Base-by-base conservation (phyloP, 345 rosid species). In the Gynandropsis gynandra region DNA sequence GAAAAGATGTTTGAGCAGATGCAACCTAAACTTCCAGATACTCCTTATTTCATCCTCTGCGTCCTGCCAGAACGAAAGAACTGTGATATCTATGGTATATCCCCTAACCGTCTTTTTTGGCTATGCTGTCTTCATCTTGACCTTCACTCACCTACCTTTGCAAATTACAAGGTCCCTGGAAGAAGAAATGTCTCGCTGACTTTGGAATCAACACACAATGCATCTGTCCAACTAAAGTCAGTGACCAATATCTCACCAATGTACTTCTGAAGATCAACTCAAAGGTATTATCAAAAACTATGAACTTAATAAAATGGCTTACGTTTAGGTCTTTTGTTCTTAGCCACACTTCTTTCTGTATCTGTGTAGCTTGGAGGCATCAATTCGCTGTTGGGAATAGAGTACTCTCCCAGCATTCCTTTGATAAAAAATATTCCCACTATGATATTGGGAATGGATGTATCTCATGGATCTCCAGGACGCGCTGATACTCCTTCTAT, bases 381-480 rank as follows among this genome's bases (percentile, higher is more conserved):
- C 61, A 92, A 92, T 74, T 92, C 95, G 47, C 72, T 85, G 71
- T 66, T 92, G 75, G 83, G 65, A 50, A 59, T 81, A 16, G 97
- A 87, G 68, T 66, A 40, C 46, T 63, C 80, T 48, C 43, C 55
- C 19, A 43, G 36, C 36, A 67, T 85, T 9, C 93, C 95, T 15
- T 50, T 79, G 59, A 71, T 92, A 59, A 55, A 65, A 60, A 72
- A 78, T 52, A 63, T 74, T 53, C 98, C 97, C 43, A 87, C 97
- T 21, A 64, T 92, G 71, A 92, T 92, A 65, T 69, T 92, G 73
- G 98, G 98, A 27, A 87, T 92, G 93, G 98, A 85, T 75, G 93
- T 92, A 53, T 87, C 96, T 52, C 98, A 85, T 64, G 93, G 96
- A 20, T 70, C 96, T 58, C 89, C 93, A 64, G 96, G 89, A 60